Conservation (phyloP, 345 rosid species). For the Corymbia maculata region DNA sequence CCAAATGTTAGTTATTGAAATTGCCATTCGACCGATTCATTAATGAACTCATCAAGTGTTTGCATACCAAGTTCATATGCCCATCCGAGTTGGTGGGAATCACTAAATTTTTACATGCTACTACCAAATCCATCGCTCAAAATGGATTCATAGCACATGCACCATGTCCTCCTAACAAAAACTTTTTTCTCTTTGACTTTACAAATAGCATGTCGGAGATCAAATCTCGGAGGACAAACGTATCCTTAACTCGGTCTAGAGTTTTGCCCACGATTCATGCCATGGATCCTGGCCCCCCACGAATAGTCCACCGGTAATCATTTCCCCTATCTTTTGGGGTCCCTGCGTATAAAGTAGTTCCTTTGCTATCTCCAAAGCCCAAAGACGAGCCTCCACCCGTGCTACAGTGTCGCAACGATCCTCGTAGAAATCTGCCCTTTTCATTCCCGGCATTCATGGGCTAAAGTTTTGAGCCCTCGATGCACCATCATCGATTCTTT, state of each 20-base stretch:
- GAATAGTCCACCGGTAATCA: not conserved
- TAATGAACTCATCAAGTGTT: not conserved
- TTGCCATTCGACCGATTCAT: fast-evolving
- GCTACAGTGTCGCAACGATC: not conserved
- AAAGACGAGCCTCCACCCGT: not conserved
- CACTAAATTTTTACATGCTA: not conserved
- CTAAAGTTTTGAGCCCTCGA: not conserved
- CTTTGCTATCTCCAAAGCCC: not conserved
- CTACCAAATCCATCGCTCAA: not conserved
- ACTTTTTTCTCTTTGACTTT: not conserved
- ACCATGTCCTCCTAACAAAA: not conserved
- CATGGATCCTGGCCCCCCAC: not conserved
- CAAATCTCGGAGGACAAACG: not conserved
- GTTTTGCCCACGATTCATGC: not conserved
- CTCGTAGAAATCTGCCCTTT: not conserved
- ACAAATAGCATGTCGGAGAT: not conserved
- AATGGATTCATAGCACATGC: not conserved
- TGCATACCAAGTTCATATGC: not conserved
- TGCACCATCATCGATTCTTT: not conserved
- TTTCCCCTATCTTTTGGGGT: not conserved
- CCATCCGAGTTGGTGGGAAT: not conserved
- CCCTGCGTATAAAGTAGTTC: not conserved
- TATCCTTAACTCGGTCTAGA: not conserved
- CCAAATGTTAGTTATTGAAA: not conserved
- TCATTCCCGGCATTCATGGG: not conserved